phyloP scores from a whole-genome alignment of 768 basidiomycete genomes.

The Termitomyces sp. region DNA sequence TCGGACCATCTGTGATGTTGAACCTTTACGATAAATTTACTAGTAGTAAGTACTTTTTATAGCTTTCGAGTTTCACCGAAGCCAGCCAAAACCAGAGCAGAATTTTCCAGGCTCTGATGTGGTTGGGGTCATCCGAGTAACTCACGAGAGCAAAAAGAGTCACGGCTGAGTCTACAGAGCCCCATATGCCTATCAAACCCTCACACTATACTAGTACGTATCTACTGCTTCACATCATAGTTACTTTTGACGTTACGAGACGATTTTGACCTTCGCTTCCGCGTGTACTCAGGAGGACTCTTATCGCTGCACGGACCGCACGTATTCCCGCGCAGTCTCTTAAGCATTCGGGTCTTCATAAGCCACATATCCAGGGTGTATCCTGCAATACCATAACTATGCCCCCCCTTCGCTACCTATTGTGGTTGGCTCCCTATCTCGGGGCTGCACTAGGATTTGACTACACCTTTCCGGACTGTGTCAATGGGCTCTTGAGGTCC shows the following conservation, averaged over 20 bases:
- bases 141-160: neutral
- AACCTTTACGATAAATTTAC: neutral
- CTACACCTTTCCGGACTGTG: slow-evolving; percentile 48
- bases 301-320: neutral
- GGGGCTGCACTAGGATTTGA: slow-evolving; percentile 13
- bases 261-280: neutral
- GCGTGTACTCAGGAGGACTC: neutral
- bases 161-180: neutral
- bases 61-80: neutral
- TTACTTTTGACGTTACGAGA: neutral
- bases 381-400: neutral
- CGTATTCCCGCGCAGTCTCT: too few relatives aligned
- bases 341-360: neutral
- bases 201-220: neutral
- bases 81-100: neutral
- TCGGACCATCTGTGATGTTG: neutral
- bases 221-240: neutral
- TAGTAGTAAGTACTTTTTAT: neutral
- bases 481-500: slow-evolving; percentile 39
- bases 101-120: neutral
- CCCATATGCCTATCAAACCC: neutral
- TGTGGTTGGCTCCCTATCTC: slow-evolving; percentile 8
- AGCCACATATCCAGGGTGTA: neutral
- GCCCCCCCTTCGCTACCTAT: slow-evolving; percentile 3
- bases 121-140: neutral